phyloP scores from a whole-genome alignment of 345 rosid species.

The Brassica napus region DNA sequence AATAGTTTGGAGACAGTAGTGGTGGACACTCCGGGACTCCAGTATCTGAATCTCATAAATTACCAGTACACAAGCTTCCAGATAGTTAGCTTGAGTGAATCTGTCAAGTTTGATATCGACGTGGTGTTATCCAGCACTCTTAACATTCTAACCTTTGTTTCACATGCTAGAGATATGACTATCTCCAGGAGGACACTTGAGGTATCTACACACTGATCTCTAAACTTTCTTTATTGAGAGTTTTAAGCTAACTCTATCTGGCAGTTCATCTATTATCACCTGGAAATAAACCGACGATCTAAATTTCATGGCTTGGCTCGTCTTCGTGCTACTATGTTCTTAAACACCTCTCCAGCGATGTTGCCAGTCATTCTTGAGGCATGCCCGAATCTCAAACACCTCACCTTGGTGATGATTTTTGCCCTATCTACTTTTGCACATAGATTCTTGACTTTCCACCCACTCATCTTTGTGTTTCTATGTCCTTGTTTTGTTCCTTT shows the following conservation, averaged over 20 bases:
- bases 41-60: conserved; percentile 7
- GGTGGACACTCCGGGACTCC: conserved; percentile 19
- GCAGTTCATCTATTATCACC: not conserved
- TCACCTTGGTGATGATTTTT: conserved; percentile 25
- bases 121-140: not conserved
- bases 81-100: not conserved
- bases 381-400: conserved; percentile 28
- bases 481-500: not conserved
- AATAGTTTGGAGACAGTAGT: not conserved
- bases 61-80: conserved; percentile 1
- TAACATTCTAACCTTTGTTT: not conserved
- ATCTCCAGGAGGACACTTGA: conserved; percentile 26
- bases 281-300: not conserved
- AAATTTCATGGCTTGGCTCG: conserved; percentile 14
- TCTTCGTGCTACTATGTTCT: conserved; percentile 13
- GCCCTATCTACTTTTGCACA: not conserved
- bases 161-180: conserved; percentile 8
- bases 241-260: not conserved
- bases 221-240: not conserved
- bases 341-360: conserved; percentile 5
- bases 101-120: conserved; percentile 17
- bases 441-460: not conserved
- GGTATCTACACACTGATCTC: conserved; percentile 8
- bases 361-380: conserved; percentile 24
- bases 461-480: not conserved